phyloP scores from a whole-genome alignment of 257 asterid genomes.

The Solanum raphanifolium region DNA sequence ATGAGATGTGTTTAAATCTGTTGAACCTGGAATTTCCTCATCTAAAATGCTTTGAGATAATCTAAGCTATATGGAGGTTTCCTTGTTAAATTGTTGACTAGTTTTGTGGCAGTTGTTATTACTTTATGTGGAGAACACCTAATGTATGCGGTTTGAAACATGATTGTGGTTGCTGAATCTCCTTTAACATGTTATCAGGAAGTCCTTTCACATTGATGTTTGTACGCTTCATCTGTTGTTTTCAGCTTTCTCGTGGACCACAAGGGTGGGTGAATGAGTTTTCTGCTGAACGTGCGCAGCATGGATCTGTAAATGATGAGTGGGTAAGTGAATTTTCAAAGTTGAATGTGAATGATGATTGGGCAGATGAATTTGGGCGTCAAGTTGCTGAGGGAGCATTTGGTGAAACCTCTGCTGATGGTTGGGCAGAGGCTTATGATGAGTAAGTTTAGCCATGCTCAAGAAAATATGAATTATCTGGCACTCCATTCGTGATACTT shows the following conservation, averaged over 20 bases:
- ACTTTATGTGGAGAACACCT: neutral
- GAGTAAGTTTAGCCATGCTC: slow-evolving; percentile 47
- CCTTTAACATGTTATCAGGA: neutral
- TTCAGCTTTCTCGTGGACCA: slow-evolving; percentile 77
- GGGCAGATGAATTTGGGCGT: slow-evolving; percentile 92
- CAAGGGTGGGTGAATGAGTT: slow-evolving; percentile 84
- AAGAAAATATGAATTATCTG: neutral
- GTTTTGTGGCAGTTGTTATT: neutral
- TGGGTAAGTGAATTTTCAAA: slow-evolving; percentile 95
- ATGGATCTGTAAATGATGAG: slow-evolving; percentile 51
- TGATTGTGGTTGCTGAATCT: neutral
- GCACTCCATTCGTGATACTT: neutral
- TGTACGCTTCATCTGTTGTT: neutral
- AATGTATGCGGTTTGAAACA: neutral
- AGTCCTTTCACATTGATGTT: neutral
- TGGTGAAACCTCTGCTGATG: slow-evolving; percentile 71
- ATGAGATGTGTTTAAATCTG: neutral
- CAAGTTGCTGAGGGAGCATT: slow-evolving; percentile 82
- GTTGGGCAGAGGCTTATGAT: slow-evolving; percentile 89
- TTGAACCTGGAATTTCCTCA: neutral
- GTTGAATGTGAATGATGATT: slow-evolving; percentile 79
- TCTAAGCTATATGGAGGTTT: neutral
- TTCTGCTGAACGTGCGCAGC: slow-evolving; percentile 53
- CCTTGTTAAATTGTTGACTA: neutral
- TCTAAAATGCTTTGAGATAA: neutral